Evolutionary conservation across 768 basidiomycete species (phyloP), one percentile per base, ranked within the genome.

Genomic region (Phylloporus sp.): DNA sequence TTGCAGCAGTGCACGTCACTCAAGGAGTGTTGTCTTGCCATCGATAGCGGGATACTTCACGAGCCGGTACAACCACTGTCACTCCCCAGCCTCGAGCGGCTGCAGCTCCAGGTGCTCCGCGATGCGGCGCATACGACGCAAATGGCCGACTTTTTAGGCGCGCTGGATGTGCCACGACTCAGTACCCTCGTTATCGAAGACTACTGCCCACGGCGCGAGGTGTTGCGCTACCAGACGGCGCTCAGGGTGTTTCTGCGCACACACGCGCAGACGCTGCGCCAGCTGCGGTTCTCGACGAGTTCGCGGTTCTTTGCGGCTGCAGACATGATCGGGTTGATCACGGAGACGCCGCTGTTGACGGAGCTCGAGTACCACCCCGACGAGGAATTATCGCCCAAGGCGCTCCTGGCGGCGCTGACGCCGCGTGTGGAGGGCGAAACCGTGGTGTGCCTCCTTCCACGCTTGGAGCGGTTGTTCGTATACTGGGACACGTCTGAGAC

Each of bases 401-500:
- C 12, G 11, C 35, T 65, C 16, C 35, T 65, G 51, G 53, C 50
- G n/a, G 56, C 52, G 26, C 23, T 65, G 59, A 65, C 65, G 39
- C 65, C 64, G 5, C 50, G 48, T 1, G 20, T 45, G n/a, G 34
- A 49, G 10, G 53, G 46, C 8, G 59, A 54, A 0, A 43, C 5
- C 6, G 5, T 55, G 13, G 47, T 32, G n/a, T 66, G 63, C 41
- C 32, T 66, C 1, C 56, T 63, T 5, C 56, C 61, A 0, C 11
- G 22, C 31, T 28, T 65, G 39, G 57, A 67, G 18, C 52, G 59
- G 44, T 22, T 61, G 15, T 52, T 39, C 15, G 52, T 65, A 28
- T 56, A 59, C 31, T 65, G 64, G 64, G 65, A 67, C 36, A 61
- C 55, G 47, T 38, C 52, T 18, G 62, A 62, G 55, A 61, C 64